A percentile compares a stretch with the other conserved stretches of the same genome.
Evolutionary conservation across 345 rosid genomes (phyloP).

Genomic region (Salix brachista): DNA sequence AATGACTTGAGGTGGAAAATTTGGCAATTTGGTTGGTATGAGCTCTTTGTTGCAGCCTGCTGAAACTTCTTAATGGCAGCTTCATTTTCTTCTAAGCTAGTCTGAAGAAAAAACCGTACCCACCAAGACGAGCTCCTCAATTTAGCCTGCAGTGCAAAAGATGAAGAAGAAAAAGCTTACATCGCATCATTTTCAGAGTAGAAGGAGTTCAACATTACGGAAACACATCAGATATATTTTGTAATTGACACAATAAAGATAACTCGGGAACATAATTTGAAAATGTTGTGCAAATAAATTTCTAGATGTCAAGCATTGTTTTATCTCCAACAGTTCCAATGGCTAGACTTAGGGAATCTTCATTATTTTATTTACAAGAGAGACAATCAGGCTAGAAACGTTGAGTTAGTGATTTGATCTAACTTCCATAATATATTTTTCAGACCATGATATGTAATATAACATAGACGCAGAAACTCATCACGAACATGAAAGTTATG

Average conservation of each 20-base stretch:
- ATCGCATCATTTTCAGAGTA: background rate
- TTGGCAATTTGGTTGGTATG: slow-evolving; percentile 19
- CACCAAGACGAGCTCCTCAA: slow-evolving; percentile 76
- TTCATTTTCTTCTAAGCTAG: slow-evolving; percentile 61
- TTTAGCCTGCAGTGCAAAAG: slow-evolving; percentile 44
- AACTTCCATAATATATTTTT: background rate
- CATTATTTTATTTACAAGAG: background rate
- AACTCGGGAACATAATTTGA: background rate
- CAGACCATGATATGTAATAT: background rate
- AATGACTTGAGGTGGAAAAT: slow-evolving; percentile 22
- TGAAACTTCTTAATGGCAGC: slow-evolving; percentile 45
- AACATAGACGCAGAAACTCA: background rate
- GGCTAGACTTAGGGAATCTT: background rate
- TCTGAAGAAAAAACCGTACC: slow-evolving; percentile 60
- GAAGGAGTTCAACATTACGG: background rate
- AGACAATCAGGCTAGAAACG: background rate
- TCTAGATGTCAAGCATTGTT: background rate
- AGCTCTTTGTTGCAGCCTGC: slow-evolving; percentile 8
- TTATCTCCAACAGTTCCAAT: background rate
- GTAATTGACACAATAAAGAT: background rate
- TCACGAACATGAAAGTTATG: no score
- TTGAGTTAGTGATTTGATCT: background rate
- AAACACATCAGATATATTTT: background rate
- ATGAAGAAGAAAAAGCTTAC: background rate
- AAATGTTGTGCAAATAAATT: background rate